These are phyloP conservation scores for Thelonectria blattea DNA, from an alignment of 2,329 filamentous ascomycete genomes.

Conservation along the genomic window DNA sequence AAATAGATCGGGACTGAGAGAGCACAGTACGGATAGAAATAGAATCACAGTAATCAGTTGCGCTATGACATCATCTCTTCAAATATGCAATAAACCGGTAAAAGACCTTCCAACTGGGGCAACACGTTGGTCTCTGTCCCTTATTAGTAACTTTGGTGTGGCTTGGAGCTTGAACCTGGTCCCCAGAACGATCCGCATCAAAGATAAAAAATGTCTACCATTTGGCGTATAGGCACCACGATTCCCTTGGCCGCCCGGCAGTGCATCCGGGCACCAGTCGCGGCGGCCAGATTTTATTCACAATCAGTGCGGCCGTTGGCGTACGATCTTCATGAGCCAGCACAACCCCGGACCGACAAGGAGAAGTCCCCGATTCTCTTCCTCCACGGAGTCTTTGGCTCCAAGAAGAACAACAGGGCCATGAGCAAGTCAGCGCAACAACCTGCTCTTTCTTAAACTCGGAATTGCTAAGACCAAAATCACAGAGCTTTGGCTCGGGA, in stretches of 20 bases:
- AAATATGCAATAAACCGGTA: constrained; percentile 16
- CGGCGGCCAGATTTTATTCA: constrained; percentile 29
- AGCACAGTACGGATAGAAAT: too few relatives aligned
- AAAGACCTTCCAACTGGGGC: not conserved
- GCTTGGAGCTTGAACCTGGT: constrained; percentile 18
- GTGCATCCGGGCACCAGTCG: not conserved
- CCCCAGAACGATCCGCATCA: constrained; percentile 9
- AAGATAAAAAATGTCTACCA: constrained; percentile 29
- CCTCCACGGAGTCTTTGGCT: constrained; percentile 92
- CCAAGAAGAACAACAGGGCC: constrained; percentile 91
- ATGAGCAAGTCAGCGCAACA: constrained; percentile 81
- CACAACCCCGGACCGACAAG: constrained; percentile 46
- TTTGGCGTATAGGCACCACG: constrained; percentile 21
- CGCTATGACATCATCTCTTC: not conserved
- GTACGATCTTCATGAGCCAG: constrained; percentile 71
- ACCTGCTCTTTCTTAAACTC: fast-evolving
- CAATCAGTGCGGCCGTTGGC: constrained; percentile 51
- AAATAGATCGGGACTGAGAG: too few relatives aligned
- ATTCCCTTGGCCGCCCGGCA: constrained; percentile 7
- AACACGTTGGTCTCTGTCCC: not conserved
- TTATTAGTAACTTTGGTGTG: constrained; percentile 16
- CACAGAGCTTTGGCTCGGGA: constrained; percentile 79
- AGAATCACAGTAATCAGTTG: too few relatives aligned
- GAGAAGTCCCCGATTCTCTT: constrained; percentile 75
- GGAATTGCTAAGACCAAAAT: not conserved